Evolutionary conservation across 176 grass and related monocot genomes (phyloP).

Genomic region (Guadua angustifolia): DNA sequence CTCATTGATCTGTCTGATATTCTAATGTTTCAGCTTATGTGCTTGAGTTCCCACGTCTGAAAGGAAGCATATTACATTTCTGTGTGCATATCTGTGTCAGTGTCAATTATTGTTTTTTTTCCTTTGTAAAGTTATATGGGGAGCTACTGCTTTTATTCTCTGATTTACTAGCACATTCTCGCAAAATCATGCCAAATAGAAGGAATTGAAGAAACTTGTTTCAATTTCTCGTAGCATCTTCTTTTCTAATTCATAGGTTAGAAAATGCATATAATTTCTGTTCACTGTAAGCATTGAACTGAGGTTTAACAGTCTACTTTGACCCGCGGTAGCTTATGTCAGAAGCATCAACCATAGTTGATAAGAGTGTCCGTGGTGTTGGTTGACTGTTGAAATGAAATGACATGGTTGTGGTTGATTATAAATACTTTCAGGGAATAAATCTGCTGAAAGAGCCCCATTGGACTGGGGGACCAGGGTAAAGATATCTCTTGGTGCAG

Average conservation of each 20-base stretch:
- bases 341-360: background rate
- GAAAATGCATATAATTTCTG: constrained; percentile 10
- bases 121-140: background rate
- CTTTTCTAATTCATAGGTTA: background rate
- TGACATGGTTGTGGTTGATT: constrained; percentile 31
- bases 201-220: constrained; percentile 3
- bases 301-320: constrained; percentile 6
- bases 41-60: background rate
- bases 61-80: background rate
- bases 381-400: constrained; percentile 19
- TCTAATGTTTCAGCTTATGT: background rate
- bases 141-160: background rate
- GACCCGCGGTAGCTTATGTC: background rate
- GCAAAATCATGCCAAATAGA: background rate
- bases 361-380: background rate
- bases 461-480: constrained; percentile 85
- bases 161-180: background rate
- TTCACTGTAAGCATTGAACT: constrained; percentile 6
- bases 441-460: constrained; percentile 56
- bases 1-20: background rate
- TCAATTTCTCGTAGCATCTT: background rate
- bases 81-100: background rate
- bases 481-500: constrained; percentile 75
- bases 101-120: background rate
- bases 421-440: constrained; percentile 62